phyloP scores from a whole-genome alignment of 106 monocot species.

The Dioscorea zingiberensis region DNA sequence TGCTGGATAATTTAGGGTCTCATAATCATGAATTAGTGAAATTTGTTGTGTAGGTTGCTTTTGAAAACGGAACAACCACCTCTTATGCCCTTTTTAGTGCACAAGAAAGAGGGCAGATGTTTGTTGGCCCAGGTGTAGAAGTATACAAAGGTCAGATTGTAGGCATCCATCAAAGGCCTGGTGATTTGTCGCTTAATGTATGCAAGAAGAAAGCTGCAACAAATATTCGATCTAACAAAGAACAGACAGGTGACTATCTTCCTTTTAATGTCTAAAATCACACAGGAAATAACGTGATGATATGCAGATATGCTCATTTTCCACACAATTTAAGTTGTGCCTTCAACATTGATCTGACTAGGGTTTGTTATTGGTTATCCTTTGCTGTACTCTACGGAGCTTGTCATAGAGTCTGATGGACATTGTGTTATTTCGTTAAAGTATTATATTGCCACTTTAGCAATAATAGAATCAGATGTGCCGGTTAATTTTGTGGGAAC shows the following conservation, averaged over 20 bases:
- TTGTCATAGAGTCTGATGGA: neutral
- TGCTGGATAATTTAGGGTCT: neutral
- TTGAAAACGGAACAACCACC: slow-evolving; percentile 88
- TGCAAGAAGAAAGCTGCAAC: slow-evolving; percentile 99
- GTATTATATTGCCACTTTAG: neutral
- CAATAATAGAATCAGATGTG: too few relatives aligned
- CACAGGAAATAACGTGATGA: too few relatives aligned
- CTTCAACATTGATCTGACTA: neutral
- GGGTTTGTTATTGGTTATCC: neutral
- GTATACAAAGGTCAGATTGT: slow-evolving; percentile 98
- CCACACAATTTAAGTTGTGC: neutral
- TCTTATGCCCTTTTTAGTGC: slow-evolving; percentile 87
- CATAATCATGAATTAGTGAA: neutral
- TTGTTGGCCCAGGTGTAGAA: slow-evolving; percentile 61
- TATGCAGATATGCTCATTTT: too few relatives aligned
- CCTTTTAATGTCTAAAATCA: neutral
- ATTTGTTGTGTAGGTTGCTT: slow-evolving; percentile 58
- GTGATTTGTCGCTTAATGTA: slow-evolving; percentile 91
- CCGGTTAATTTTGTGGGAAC: too few relatives aligned
- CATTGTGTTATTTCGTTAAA: neutral
- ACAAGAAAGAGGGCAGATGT: slow-evolving; percentile 96
- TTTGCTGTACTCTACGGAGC: neutral
- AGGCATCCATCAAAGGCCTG: slow-evolving; percentile 91
- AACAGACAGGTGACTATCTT: slow-evolving; percentile 63
- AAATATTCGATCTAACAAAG: slow-evolving; percentile 95